These are phyloP conservation scores for Ceratobasidium sp. DNA, from an alignment of 1,284 basidiomycete species.

Conservation along the genomic window DNA sequence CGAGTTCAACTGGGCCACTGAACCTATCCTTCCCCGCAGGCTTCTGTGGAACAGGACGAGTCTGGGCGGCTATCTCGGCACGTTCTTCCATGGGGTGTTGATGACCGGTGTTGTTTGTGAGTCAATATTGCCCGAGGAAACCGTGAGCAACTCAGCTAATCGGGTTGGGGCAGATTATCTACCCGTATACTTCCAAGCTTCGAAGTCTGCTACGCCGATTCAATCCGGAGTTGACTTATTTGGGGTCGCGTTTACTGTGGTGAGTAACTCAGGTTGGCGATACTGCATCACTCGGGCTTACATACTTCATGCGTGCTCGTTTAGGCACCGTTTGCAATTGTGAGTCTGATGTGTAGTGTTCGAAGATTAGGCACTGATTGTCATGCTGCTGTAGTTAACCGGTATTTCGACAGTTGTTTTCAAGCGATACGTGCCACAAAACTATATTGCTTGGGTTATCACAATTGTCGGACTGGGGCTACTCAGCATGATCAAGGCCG, in stretches of 20 bases:
- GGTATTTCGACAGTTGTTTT: conserved; percentile 44
- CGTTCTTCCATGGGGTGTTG: conserved; percentile 49
- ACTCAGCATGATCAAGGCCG: conserved; percentile 50
- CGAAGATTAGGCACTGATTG: neutral
- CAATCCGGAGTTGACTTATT: conserved; percentile 54
- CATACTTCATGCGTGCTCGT: conserved; percentile 17
- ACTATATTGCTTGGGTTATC: conserved; percentile 53
- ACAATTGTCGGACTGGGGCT: conserved; percentile 51
- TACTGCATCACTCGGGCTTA: neutral
- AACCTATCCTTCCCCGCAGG: conserved; percentile 48
- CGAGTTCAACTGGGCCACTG: conserved; percentile 45
- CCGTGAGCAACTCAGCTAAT: neutral
- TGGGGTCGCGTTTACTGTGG: conserved; percentile 48
- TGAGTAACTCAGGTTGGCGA: conserved; percentile 1
- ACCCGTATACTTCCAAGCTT: conserved; percentile 58
- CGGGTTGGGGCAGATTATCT: conserved; percentile 47
- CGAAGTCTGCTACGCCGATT: conserved; percentile 53
- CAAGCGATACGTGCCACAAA: conserved; percentile 49
- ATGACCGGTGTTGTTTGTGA: conserved; percentile 45
- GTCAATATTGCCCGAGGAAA: conserved; percentile 44
- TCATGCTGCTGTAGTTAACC: conserved; percentile 42
- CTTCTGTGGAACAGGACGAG: conserved; percentile 49
- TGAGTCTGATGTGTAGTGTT: conserved; percentile 24
- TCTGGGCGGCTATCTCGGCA: conserved; percentile 47
- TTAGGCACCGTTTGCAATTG: conserved; percentile 32